Conservation (phyloP, 2,329 filamentous ascomycete genomes). For the Colletotrichum sp. region DNA sequence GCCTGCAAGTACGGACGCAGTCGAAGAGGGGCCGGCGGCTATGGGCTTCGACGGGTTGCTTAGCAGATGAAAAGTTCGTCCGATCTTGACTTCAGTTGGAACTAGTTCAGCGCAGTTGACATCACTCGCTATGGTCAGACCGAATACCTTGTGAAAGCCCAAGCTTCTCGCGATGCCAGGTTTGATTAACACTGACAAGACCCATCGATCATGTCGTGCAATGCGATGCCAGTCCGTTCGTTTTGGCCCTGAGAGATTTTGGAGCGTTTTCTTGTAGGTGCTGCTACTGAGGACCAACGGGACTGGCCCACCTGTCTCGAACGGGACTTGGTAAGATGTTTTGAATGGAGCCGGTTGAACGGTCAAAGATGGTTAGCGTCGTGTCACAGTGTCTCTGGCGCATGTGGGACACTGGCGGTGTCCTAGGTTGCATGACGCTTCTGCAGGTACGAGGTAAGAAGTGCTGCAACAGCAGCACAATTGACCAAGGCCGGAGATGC, state of each 20-base stretch:
- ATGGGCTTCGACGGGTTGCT: not conserved
- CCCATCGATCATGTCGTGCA: not conserved
- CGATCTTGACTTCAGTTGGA: not conserved
- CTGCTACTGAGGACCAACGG: not conserved
- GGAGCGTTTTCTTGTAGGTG: not conserved
- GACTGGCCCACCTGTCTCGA: not conserved
- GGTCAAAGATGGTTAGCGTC: slow-evolving; percentile 12
- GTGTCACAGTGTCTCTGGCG: slow-evolving; percentile 10
- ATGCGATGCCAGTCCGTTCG: not conserved
- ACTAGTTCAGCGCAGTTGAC: not conserved
- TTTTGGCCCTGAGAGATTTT: not conserved
- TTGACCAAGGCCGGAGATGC: not conserved
- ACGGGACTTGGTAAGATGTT: not conserved
- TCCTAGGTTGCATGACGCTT: slow-evolving; percentile 23
- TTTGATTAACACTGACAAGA: not conserved
- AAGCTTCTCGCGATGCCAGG: not conserved
- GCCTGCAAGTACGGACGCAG: not conserved
- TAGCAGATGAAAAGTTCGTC: not conserved
- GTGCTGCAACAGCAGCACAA: not conserved
- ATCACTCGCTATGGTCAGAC: not conserved
- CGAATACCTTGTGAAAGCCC: not conserved
- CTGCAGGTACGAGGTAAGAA: slow-evolving; percentile 28
- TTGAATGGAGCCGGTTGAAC: slow-evolving; percentile 1
- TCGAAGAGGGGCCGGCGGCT: not conserved
- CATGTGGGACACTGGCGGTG: slow-evolving; percentile 13